Base-by-base conservation (phyloP, 1,139 yeast genomes). In the Lodderomyces jiufengensis region DNA sequence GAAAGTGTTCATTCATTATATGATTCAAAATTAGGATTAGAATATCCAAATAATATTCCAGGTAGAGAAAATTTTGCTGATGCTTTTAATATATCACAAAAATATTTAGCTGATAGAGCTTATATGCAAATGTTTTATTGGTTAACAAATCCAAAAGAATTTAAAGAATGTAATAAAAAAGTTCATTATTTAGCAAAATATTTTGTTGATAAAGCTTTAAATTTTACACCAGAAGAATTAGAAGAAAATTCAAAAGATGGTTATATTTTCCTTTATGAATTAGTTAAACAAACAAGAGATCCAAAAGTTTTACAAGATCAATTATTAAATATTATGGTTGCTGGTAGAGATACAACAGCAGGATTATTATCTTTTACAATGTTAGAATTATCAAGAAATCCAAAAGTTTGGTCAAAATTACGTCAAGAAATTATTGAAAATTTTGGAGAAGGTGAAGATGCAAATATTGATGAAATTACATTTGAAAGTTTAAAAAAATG, bases 311-410 rank as follows among this genome's bases (percentile, higher is more conserved):
- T 69, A 44, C 64, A 70, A 46, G 73, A 69, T 48, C 75, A 69
- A 51, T 55, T 66, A 42, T 62, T 69, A 51, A 69, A 68, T 49
- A 66, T 69, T 32, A 61, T 69, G 52, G 47, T 68, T 39, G 75
- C 75, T 32, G 75, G 73, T 24, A 61, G 75, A 54, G 75, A 68
- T 48, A 69, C 74, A 28, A 69, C 74, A 32, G 74, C 74, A n/a
- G 72, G 72, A 9, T 58, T 67, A 37, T 59, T 69, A 39, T 65
- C 73, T 11, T 68, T 67, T 38, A 47, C 63, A 13, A 52, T 67
- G 40, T 63, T 51, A 40, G 74, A 69, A 51, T 61, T 69, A 41
- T 61, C 73, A 13, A 59, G 72, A 50, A 57, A 65, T 45, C 73
- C 72, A 5, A 51, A 52, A 4, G 44, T 63, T 14, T 65, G 62